Evolutionary conservation across 352 stramenopile species (phyloP).

Genomic region (Thalassiosira exigua): DNA sequence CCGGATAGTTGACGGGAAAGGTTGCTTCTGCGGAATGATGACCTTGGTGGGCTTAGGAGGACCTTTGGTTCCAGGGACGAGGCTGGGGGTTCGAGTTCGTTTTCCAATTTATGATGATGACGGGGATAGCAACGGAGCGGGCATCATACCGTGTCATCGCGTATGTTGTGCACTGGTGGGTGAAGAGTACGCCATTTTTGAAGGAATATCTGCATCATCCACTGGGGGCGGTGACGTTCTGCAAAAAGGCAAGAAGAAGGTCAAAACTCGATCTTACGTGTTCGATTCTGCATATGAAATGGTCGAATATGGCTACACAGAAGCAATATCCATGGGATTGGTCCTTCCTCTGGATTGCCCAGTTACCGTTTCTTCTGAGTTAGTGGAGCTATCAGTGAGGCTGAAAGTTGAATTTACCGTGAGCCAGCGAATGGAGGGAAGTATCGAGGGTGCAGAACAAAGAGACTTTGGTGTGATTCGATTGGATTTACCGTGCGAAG

Average conservation of each 20-base stretch:
- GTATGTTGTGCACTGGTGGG: conserved; percentile 64
- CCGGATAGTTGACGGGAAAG: conserved; percentile 45
- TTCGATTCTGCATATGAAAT: conserved; percentile 77
- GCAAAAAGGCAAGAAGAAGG: conserved; percentile 22
- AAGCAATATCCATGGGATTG: conserved; percentile 70
- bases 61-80: conserved; percentile 41
- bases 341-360: conserved; percentile 70
- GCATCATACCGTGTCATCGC: conserved; percentile 53
- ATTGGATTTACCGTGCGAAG: conserved; percentile 71
- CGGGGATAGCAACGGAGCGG: neutral
- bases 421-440: conserved; percentile 20
- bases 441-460: conserved; percentile 8
- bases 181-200: conserved; percentile 72
- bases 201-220: conserved; percentile 40
- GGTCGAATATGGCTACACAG: conserved; percentile 71
- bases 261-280: conserved; percentile 66
- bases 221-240: neutral
- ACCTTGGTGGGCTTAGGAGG: conserved; percentile 58
- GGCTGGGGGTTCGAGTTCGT: conserved; percentile 38
- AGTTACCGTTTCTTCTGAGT: conserved; percentile 71
- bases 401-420: conserved; percentile 79
- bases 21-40: conserved; percentile 44
- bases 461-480: conserved; percentile 55
- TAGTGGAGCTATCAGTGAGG: conserved; percentile 67
- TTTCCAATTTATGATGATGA: conserved; percentile 44